Evolutionary conservation across 257 asterid genomes (phyloP).

Genomic region (Perilla frutescens): DNA sequence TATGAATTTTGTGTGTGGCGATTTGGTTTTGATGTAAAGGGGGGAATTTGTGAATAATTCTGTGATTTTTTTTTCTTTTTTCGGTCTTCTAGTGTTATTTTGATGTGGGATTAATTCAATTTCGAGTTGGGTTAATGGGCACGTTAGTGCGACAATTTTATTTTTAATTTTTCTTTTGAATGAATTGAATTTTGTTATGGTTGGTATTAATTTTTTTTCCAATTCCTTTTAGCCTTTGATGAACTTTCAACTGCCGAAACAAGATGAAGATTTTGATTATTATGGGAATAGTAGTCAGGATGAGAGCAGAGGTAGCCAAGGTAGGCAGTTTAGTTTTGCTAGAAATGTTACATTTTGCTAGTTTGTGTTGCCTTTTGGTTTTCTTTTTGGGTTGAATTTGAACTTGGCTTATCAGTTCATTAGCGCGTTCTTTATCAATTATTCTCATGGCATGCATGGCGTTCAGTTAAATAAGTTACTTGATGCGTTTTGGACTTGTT

Average conservation of each 20-base stretch:
- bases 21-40: conserved; percentile 35
- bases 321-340: conserved; percentile 51
- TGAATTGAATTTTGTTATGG: conserved; percentile 34
- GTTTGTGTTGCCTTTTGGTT: background rate
- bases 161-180: background rate
- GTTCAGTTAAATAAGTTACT: conserved; percentile 22
- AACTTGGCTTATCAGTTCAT: background rate
- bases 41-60: conserved; percentile 23
- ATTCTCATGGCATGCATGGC: conserved; percentile 29
- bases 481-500: conserved; percentile 26
- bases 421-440: conserved; percentile 5
- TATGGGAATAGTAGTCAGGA: conserved; percentile 96
- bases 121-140: conserved; percentile 23
- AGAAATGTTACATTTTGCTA: conserved; percentile 18
- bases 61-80: background rate
- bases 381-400: conserved; percentile 23
- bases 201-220: conserved; percentile 42
- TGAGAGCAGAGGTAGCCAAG: conserved; percentile 96
- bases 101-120: conserved; percentile 31
- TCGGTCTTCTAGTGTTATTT: conserved; percentile 19
- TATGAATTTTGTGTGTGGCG: conserved; percentile 29
- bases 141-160: conserved; percentile 9
- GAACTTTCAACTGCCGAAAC: conserved; percentile 94
- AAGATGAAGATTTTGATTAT: conserved; percentile 85
- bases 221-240: conserved; percentile 70